A percentile compares a stretch with the other conserved stretches of the same genome.
Conservation (phyloP, 139 green algal species). For the Haematococcus lacustris region DNA sequence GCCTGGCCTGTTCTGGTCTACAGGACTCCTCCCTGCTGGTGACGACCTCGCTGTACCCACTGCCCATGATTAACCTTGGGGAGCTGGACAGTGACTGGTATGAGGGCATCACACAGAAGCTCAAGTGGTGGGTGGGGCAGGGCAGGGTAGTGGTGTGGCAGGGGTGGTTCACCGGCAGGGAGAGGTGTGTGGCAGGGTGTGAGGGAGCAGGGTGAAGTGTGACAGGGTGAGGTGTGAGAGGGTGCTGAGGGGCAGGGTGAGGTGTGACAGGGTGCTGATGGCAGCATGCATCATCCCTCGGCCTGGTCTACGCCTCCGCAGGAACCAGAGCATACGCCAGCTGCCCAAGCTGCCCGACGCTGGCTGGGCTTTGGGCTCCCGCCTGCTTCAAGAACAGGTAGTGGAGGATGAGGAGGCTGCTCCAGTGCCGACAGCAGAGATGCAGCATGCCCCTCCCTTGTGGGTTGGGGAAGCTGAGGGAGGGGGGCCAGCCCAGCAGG, state of each 20-base stretch:
- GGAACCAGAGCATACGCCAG: slow-evolving; percentile 22
- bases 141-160: background rate
- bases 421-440: too few species aligned
- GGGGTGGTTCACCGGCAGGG: background rate
- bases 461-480: too few species aligned
- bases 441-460: too few species aligned
- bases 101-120: slow-evolving; percentile 77
- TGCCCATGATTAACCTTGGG: slow-evolving; percentile 77
- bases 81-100: slow-evolving; percentile 74
- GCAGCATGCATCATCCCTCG: background rate
- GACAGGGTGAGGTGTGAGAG: background rate
- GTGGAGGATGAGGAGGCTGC: too few species aligned
- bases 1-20: too few species aligned
- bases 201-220: background rate
- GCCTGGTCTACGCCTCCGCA: background rate
- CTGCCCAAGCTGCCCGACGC: slow-evolving; percentile 7
- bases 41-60: slow-evolving; percentile 54
- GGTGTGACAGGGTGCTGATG: background rate
- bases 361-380: too few species aligned
- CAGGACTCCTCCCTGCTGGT: slow-evolving; percentile 54
- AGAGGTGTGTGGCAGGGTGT: background rate
- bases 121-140: slow-evolving; percentile 55
- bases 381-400: too few species aligned
- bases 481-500: too few species aligned
- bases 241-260: background rate